These are phyloP conservation scores for Tranzscheliella williamsii DNA, from an alignment of 1,284 basidiomycete species.

Conservation along the genomic window DNA sequence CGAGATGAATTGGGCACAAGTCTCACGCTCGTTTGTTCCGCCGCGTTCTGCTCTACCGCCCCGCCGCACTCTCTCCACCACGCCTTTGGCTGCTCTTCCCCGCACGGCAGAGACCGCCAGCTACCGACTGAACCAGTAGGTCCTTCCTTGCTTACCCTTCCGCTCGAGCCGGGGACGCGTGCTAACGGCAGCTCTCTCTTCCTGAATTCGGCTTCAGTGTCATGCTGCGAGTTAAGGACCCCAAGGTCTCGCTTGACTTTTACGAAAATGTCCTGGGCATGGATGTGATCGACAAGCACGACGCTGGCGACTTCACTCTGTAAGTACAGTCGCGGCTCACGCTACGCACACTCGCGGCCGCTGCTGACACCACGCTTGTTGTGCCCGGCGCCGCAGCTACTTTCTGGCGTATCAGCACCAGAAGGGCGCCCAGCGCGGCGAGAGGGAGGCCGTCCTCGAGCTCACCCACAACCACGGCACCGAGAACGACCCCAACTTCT, in stretches of 20 bases:
- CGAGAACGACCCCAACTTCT: slow-evolving; percentile 49
- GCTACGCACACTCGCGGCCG: no score
- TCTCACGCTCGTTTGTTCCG: no score
- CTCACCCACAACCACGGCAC: slow-evolving; percentile 57
- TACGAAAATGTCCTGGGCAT: slow-evolving; percentile 72
- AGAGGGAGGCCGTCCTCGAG: slow-evolving; percentile 66
- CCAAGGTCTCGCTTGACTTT: slow-evolving; percentile 65
- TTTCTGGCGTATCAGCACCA: slow-evolving; percentile 78
- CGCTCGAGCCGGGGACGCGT: no score
- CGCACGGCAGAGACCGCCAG: slow-evolving; percentile 46
- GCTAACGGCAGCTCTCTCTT: background rate
- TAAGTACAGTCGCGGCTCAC: no score
- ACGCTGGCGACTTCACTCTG: slow-evolving; percentile 65
- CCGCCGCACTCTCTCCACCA: no score
- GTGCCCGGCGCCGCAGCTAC: slow-evolving; percentile 63
- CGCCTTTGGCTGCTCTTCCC: no score
- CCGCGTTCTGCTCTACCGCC: no score
- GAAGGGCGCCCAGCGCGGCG: slow-evolving; percentile 64
- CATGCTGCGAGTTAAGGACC: slow-evolving; percentile 87
- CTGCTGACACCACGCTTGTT: no score
- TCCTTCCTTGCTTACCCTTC: background rate
- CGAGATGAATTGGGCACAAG: no score
- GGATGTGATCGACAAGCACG: slow-evolving; percentile 70
- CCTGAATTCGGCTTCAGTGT: slow-evolving; percentile 65
- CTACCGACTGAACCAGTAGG: slow-evolving; percentile 56